Evolutionary conservation across 2,329 filamentous ascomycete species (phyloP), one percentile per base, ranked within the genome.

Genomic region (Scortechinia acanthostroma): DNA sequence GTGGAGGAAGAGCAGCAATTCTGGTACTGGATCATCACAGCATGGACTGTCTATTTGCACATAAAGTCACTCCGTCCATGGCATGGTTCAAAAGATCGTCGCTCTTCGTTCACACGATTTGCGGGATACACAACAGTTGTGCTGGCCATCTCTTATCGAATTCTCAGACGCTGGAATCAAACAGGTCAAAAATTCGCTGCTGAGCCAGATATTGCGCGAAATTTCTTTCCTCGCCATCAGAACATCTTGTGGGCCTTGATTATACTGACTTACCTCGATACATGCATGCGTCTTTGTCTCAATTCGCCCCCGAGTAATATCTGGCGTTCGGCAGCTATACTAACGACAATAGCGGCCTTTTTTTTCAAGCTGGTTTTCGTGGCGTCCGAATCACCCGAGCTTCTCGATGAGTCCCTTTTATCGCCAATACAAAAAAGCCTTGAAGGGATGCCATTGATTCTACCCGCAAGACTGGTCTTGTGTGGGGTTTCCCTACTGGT

Each of bases 1-100:
- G 83, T 89, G 14, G 84, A 88, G 60, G 84, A 88, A 62, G 85
- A 89, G 58, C 85, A 88, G 48, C 79, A 87, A 49, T 87, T 86
- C 59, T 89, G 85, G 85, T 88, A 88, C 60, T 88, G 83, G 83
- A 63, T 71, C 5, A 72, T 77, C 2, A 71, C 74, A 1, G 71
- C 65, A 15, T 83, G 77, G 76, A 49, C 67, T 4, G 5, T 43
- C 6, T 40, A 13, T 19, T 17, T 40, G 20, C 35, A 40, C 35
- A 10, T 40, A 6, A 40, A 19, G 35, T 40, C 35, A 6, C 25
- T 30, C 25, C 10, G 25, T 10, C n/a, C n/a, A n/a, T n/a, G n/a
- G n/a, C n/a, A n/a, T n/a, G n/a, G n/a, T n/a, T n/a, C n/a, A n/a
- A n/a, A n/a, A n/a, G n/a, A n/a, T n/a, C 10, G 25, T n/a, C 25